Evolutionary conservation across 1,139 yeast species (phyloP), one percentile per base, ranked within the genome.

Genomic region (Lodderomyces theae): DNA sequence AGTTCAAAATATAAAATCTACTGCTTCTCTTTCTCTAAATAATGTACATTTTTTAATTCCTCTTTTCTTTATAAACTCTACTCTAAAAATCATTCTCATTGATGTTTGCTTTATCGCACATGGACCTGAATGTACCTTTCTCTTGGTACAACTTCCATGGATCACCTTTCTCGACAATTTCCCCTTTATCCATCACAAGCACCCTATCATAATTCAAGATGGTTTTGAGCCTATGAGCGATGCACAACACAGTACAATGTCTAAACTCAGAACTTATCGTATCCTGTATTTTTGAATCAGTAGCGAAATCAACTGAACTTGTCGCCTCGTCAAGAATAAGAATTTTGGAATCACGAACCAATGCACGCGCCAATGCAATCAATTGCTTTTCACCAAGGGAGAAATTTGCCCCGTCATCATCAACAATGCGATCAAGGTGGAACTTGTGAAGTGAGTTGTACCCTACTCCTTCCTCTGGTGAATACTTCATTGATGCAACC

Each of bases 101-200:
- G 30, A 82, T 79, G 37, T 72, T 72, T 3, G 83, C 72, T 49
- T 76, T 71, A 15, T 63, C 70, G 57, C 89, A 83, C 87, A 83
- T 80, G 39, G 72, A 70, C 47, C 74, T 66, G 63, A 83, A 58
- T 19, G 54, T 48, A 9, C 47, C 48, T 15, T 45, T 29, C 10
- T 30, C 29, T 22, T 49, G 47, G 44, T 51, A 64, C 41, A 63
- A 55, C 12, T 52, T 53, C 49, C 53, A 50, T 9, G 84, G 84
- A 2, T 74, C 64, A 51, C 79, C 90, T 52, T 73, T 77, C 55
- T 83, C 88, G 21, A 64, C 70, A 32, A 80, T 64, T 45, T 70
- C 71, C 43, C 90, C 90, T 40, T 72, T 64, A 41, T 66, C 72
- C 51, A 68, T 55, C 6, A 66, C 72, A 48, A 68, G 50, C 16